A percentile compares a stretch with the other conserved stretches of the same genome.
Conservation (phyloP, 495 filamentous ascomycete genomes). For the Baudoinia panamericana region DNA sequence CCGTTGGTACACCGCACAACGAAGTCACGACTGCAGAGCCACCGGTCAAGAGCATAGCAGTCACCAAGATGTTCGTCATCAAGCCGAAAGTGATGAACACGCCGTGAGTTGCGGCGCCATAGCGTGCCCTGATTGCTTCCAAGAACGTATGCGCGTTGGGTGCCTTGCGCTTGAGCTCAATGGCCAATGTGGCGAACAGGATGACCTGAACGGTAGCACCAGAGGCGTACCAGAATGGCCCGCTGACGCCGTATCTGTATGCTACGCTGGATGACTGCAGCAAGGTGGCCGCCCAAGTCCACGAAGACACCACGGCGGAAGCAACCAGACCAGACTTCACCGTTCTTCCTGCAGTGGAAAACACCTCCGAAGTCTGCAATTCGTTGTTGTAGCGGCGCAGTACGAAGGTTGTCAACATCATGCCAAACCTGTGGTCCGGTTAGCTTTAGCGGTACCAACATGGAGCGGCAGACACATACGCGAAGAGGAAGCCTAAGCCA, state of each 20-base stretch:
- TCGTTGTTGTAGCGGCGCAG: conserved; percentile 67
- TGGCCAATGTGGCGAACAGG: conserved; percentile 84
- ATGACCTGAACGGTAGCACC: conserved; percentile 65
- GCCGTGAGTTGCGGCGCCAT: conserved; percentile 37
- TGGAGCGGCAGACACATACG: conserved; percentile 16
- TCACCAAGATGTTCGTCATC: conserved; percentile 44
- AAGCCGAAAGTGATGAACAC: conserved; percentile 32
- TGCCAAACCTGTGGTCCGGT: conserved; percentile 20
- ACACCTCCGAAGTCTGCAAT: conserved; percentile 94
- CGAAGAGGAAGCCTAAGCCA: conserved; percentile 28
- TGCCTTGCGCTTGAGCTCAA: conserved; percentile 72
- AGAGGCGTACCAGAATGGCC: conserved; percentile 80
- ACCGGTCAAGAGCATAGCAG: conserved; percentile 85
- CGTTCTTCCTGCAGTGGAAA: conserved; percentile 83
- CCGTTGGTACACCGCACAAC: conserved; percentile 74
- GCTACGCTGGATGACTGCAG: conserved; percentile 79
- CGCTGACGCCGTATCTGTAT: conserved; percentile 84
- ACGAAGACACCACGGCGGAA: conserved; percentile 85
- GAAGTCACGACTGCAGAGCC: conserved; percentile 76
- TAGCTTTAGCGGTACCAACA: neutral
- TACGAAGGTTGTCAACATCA: conserved; percentile 32
- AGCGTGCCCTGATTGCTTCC: conserved; percentile 42
- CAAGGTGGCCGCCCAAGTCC: conserved; percentile 84
- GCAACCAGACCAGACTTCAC: conserved; percentile 94
- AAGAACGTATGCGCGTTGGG: conserved; percentile 43